These are phyloP conservation scores for Cucumis cinereus DNA, from an alignment of 306 rosid species.

Conservation along the genomic window DNA sequence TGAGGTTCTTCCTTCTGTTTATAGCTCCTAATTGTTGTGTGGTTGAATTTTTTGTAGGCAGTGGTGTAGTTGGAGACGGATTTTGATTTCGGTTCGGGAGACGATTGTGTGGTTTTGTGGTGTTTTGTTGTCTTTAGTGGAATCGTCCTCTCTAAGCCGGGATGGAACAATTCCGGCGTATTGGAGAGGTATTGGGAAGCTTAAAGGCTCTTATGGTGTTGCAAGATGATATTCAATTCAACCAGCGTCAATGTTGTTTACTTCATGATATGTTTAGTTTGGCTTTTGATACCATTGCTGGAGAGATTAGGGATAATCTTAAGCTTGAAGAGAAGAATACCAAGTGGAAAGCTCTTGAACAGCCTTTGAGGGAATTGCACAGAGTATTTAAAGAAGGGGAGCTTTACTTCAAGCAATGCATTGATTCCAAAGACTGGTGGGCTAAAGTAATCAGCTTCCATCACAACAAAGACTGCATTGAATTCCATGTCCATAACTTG, in stretches of 20 bases:
- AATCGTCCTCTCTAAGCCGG: slow-evolving; percentile 16
- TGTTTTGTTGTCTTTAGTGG: too few relatives aligned
- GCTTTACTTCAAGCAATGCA: slow-evolving; percentile 50
- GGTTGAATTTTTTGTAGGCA: background rate
- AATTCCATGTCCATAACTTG: slow-evolving; percentile 72
- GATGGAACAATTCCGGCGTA: slow-evolving; percentile 97
- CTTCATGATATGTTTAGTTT: slow-evolving; percentile 42
- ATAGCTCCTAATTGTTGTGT: background rate
- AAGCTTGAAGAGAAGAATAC: slow-evolving; percentile 56
- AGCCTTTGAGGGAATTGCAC: slow-evolving; percentile 54
- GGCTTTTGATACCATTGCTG: slow-evolving; percentile 70
- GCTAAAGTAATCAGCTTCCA: slow-evolving; percentile 50
- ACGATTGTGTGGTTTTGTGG: background rate
- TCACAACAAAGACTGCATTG: slow-evolving; percentile 55
- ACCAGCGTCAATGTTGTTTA: slow-evolving; percentile 54
- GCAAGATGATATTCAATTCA: slow-evolving; percentile 65
- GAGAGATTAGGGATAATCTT: slow-evolving; percentile 57
- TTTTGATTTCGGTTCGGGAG: background rate
- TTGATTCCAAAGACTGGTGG: slow-evolving; percentile 70
- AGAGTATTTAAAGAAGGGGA: slow-evolving; percentile 77
- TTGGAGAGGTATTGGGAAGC: slow-evolving; percentile 91
- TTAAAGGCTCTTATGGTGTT: slow-evolving; percentile 73
- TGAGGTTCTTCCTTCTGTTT: background rate
- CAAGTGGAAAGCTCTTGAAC: slow-evolving; percentile 82
- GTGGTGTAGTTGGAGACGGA: background rate